Evolutionary conservation across 768 basidiomycete species (phyloP), one percentile per base, ranked within the genome.

Genomic region (Naematelia aurantialba): DNA sequence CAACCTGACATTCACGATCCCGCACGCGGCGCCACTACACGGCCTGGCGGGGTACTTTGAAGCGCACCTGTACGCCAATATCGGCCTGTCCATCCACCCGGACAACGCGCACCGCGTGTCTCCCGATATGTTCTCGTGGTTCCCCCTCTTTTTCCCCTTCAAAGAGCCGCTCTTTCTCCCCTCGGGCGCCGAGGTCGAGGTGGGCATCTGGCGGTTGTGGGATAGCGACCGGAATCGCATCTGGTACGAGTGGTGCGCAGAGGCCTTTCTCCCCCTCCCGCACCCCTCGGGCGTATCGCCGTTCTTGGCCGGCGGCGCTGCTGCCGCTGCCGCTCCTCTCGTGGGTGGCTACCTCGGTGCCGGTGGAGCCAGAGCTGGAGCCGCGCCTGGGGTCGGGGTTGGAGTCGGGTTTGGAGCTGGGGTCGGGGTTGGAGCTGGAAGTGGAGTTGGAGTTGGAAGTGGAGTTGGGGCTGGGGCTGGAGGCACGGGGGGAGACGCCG

Each of bases 161-260:
- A 88, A 85, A 78, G 91, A 96, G 67, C 90, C 96, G 0, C 78
- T 99, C 3, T 98, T 96, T 73, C 82, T 98, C 0, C 96, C 96
- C 13, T 86, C 87, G 67, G 87, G 90, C 70, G 88, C 89, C 17
- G 96, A 99, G 71, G 80, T 99, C 12, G 88, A 90, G 60, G 89
- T 97, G 3, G 88, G 88, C 22, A 84, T 99, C 25, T 99, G 96
- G 93, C 86, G 96, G 24, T 78, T 96, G 62, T 94, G 91, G 1
- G 89, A 89, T 76, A 83, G 87, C 56, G 84, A 85, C 17, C 87
- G 88, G 66, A 71, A 71, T 12, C 75, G 74, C 51, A 89, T 99
- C 13, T 99, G 96, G 96, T 98, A 98, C 78, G 96, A 98, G 78
- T 99, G 96, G 96, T 87, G 88, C 71, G 92, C 91, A 0, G 93